Conservation (phyloP, 2,329 filamentous ascomycete species). For the Fusarium praegraminearum region DNA sequence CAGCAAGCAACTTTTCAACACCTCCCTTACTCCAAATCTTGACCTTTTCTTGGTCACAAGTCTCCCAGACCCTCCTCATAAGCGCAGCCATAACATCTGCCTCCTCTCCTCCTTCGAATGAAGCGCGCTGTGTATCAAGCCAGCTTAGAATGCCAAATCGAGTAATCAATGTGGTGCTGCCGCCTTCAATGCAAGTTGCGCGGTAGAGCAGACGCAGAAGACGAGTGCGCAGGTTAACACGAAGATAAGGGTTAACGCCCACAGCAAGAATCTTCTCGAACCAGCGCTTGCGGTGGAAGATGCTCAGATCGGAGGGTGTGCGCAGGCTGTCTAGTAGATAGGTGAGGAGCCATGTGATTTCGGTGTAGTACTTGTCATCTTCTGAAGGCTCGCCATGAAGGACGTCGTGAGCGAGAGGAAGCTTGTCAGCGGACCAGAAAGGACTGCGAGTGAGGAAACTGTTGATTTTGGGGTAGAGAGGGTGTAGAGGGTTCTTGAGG, state of each 20-base stretch:
- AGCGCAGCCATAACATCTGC: constrained; percentile 65
- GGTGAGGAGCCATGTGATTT: constrained; percentile 79
- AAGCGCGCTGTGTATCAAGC: constrained; percentile 72
- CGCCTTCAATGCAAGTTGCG: constrained; percentile 74
- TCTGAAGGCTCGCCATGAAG: constrained; percentile 75
- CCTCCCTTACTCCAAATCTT: constrained; percentile 73
- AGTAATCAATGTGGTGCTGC: constrained; percentile 84
- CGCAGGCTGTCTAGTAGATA: constrained; percentile 77
- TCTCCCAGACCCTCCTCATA: constrained; percentile 69
- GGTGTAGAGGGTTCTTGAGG: constrained; percentile 80
- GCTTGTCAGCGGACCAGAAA: constrained; percentile 77
- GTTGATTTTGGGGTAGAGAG: constrained; percentile 88
- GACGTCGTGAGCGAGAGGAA: constrained; percentile 76
- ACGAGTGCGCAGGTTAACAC: constrained; percentile 69
- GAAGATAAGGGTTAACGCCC: constrained; percentile 74
- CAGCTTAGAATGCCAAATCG: constrained; percentile 80
- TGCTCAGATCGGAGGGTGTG: constrained; percentile 67
- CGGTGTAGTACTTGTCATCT: constrained; percentile 78
- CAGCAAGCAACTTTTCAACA: constrained; percentile 48
- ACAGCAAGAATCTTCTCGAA: constrained; percentile 81
- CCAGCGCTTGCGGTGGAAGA: constrained; percentile 72
- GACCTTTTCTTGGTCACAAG: constrained; percentile 75
- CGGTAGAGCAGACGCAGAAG: constrained; percentile 73
- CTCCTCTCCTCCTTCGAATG: constrained; percentile 58
- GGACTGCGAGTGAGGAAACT: constrained; percentile 83